Evolutionary conservation across 2,329 filamentous ascomycete genomes (phyloP).

Genomic region (Trichoderma atroviride): DNA sequence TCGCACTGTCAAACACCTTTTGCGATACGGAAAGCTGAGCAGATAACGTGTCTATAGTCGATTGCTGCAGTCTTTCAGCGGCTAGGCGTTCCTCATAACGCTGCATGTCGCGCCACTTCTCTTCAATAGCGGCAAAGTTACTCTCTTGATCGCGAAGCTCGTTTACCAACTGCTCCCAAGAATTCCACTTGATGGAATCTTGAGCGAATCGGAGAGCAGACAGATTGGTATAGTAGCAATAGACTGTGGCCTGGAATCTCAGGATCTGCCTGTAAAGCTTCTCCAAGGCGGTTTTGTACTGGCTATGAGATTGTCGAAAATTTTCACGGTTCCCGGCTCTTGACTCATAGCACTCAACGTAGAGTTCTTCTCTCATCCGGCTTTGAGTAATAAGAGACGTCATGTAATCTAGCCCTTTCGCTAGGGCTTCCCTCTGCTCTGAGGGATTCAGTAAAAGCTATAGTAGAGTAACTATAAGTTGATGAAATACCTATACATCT

Average conservation of each 20-base stretch:
- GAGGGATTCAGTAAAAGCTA: conserved; percentile 14
- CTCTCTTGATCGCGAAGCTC: not conserved
- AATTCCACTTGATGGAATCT: not conserved
- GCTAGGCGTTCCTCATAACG: not conserved
- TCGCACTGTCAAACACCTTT: not conserved
- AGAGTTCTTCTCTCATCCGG: not conserved
- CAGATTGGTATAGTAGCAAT: not conserved
- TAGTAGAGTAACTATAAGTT: not conserved
- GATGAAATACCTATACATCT: not conserved
- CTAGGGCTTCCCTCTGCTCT: not conserved
- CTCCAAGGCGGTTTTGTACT: not conserved
- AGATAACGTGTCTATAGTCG: not conserved
- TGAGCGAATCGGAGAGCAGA: not conserved
- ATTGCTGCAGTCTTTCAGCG: not conserved
- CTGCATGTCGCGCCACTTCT: not conserved
- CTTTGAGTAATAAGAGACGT: not conserved
- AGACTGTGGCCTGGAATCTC: not conserved
- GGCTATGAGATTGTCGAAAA: not conserved
- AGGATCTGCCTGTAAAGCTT: not conserved
- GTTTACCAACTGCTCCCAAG: not conserved
- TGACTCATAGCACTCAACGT: not conserved
- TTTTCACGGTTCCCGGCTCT: not conserved
- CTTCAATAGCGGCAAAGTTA: not conserved
- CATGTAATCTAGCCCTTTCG: not conserved
- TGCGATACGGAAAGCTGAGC: not conserved